Conservation (phyloP, 2,329 filamentous ascomycete species). For the Calonectria naviculata region DNA sequence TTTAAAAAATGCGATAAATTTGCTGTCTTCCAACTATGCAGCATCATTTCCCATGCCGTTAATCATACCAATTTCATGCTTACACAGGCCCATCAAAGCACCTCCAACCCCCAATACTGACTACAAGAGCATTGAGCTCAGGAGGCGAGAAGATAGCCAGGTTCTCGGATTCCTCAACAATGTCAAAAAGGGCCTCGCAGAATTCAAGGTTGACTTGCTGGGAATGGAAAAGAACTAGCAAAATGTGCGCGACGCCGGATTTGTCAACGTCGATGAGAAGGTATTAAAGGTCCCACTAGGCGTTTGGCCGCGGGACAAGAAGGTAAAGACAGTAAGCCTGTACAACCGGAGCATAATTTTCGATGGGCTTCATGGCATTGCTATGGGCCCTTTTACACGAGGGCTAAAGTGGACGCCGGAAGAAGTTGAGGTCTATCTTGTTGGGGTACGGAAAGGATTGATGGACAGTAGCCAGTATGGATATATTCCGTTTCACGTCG, state of each 20-base stretch:
- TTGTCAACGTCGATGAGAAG: background rate
- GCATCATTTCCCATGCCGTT: background rate
- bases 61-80: background rate
- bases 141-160: background rate
- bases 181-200: background rate
- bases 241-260: background rate
- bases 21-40: slow-evolving; percentile 7
- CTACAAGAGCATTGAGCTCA: background rate
- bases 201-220: background rate
- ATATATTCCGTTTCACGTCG: slow-evolving; percentile 6
- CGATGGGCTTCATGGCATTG: background rate
- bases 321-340: background rate
- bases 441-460: background rate
- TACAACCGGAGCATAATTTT: slow-evolving; percentile 9
- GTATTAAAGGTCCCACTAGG: slow-evolving; percentile 3
- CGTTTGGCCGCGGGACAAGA: background rate
- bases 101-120: background rate
- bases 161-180: slow-evolving; percentile 36
- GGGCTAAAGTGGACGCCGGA: slow-evolving; percentile 5
- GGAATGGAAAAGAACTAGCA: slow-evolving; percentile 5
- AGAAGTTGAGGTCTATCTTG: background rate
- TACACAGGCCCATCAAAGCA: background rate
- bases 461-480: slow-evolving; percentile 1
- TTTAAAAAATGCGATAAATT: slow-evolving; percentile 7
- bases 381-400: background rate